These are phyloP conservation scores for Obelidium mucronatum DNA, from an alignment of 192 early-diverging fungal species.

Conservation along the genomic window DNA sequence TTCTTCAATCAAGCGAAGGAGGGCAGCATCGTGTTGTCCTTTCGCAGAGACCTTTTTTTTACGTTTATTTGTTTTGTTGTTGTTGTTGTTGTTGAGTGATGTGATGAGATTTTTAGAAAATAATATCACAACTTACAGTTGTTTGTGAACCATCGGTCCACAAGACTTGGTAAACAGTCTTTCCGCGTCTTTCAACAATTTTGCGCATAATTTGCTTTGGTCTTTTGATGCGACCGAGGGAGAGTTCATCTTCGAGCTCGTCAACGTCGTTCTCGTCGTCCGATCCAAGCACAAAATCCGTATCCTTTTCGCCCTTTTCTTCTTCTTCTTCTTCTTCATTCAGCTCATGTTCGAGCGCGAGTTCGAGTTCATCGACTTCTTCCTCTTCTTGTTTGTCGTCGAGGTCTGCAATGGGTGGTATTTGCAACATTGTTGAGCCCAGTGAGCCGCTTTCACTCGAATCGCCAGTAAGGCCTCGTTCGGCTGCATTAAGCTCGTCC, in stretches of 20 bases:
- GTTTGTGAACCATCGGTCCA: conserved; percentile 20
- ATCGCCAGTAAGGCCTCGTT: too few relatives aligned
- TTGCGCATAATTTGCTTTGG: conserved; percentile 11
- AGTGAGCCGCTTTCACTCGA: too few relatives aligned
- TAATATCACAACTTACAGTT: neutral
- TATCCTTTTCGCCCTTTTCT: neutral
- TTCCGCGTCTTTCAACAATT: neutral
- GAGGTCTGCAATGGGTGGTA: neutral
- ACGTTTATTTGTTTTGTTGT: too few relatives aligned
- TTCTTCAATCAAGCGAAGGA: too few relatives aligned
- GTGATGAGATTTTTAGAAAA: too few relatives aligned
- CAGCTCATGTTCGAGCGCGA: neutral
- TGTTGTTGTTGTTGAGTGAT: too few relatives aligned
- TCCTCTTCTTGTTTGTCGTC: neutral
- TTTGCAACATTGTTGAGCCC: neutral
- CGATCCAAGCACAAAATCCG: neutral
- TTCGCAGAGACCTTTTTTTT: too few relatives aligned
- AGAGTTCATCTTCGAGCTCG: neutral
- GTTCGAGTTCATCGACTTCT: neutral
- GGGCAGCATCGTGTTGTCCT: too few relatives aligned
- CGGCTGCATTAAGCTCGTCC: neutral
- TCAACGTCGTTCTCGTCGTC: neutral
- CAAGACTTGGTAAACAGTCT: neutral
- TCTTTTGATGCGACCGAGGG: neutral
- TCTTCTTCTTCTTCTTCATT: neutral